Evolutionary conservation across 169 alveolate species (phyloP).

Genomic region (Cryptosporidium tyzzeri): DNA sequence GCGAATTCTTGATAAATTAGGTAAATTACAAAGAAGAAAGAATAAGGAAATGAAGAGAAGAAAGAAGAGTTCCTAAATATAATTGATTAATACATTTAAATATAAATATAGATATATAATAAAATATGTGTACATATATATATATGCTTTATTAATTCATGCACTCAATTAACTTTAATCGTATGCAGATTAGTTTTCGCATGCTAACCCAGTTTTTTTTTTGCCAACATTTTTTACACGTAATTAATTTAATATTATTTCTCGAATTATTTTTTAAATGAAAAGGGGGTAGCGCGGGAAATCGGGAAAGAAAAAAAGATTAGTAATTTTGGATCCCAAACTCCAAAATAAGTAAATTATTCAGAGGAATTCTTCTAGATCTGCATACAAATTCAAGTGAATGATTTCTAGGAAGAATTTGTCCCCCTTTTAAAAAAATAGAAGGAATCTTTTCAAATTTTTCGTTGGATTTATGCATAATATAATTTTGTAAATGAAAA

Average conservation of each 20-base stretch:
- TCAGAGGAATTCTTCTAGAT: conserved; percentile 42
- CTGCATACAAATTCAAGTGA: conserved; percentile 71
- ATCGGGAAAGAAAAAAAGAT: background rate
- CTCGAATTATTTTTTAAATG: too few relatives aligned
- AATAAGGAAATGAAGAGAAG: conserved; percentile 64
- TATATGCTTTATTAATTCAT: too few relatives aligned
- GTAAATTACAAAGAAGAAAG: conserved; percentile 49
- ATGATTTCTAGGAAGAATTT: conserved; percentile 47
- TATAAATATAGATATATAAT: background rate
- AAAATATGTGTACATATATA: background rate
- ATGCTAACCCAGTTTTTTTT: background rate
- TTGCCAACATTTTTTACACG: background rate
- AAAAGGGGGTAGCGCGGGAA: background rate
- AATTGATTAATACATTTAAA: background rate
- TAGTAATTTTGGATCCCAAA: background rate
- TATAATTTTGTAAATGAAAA: conserved; percentile 38
- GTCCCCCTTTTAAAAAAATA: conserved; percentile 34
- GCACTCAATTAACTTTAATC: background rate
- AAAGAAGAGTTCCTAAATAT: conserved; percentile 3
- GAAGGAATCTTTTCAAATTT: conserved; percentile 11
- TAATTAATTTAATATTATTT: too few relatives aligned
- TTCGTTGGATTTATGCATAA: conserved; percentile 28
- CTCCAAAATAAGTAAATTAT: conserved; percentile 5
- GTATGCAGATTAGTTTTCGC: background rate
- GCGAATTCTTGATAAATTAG: conserved; percentile 53